These are phyloP conservation scores for Cordyceps fumosorosea DNA, from an alignment of 2,329 filamentous ascomycete species.

Conservation along the genomic window DNA sequence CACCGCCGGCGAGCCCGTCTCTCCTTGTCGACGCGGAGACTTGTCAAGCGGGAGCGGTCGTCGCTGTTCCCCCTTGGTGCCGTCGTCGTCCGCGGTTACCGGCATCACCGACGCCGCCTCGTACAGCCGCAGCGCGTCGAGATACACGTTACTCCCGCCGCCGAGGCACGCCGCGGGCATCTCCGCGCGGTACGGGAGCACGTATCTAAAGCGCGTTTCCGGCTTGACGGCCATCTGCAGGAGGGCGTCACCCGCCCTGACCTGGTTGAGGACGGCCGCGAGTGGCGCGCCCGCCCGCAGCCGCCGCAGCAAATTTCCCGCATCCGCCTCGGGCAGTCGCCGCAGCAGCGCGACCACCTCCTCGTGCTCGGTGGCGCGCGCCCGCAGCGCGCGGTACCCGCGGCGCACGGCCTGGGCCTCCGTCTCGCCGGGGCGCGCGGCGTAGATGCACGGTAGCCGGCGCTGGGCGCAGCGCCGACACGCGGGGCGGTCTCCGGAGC, in stretches of 20 bases:
- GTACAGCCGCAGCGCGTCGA: slow-evolving; percentile 16
- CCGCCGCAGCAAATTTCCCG: slow-evolving; percentile 26
- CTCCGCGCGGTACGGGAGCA: slow-evolving; percentile 28
- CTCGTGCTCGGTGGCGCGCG: slow-evolving; percentile 8
- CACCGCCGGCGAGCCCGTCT: not conserved
- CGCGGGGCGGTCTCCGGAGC: slow-evolving; percentile 20
- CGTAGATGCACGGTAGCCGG: slow-evolving; percentile 17
- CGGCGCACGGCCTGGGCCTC: slow-evolving; percentile 17
- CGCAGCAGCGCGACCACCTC: slow-evolving; percentile 15
- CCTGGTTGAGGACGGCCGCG: slow-evolving; percentile 26
- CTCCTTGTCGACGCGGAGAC: too few species aligned
- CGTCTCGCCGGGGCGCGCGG: slow-evolving; percentile 17
- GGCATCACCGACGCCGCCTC: slow-evolving; percentile 8
- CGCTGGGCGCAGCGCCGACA: slow-evolving; percentile 20
- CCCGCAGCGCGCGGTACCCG: slow-evolving; percentile 2
- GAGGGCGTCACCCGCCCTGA: slow-evolving; percentile 30
- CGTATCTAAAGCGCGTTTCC: slow-evolving; percentile 32
- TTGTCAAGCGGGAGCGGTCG: not conserved
- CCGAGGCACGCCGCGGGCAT: slow-evolving; percentile 17
- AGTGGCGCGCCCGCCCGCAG: slow-evolving; percentile 29
- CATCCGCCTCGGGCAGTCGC: slow-evolving; percentile 20
- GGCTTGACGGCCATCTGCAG: slow-evolving; percentile 31
- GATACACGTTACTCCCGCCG: slow-evolving; percentile 18
- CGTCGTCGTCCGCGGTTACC: not conserved
- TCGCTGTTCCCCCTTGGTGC: not conserved